Base-by-base conservation (phyloP, 257 asterid species). In the Eustoma russellianum region DNA sequence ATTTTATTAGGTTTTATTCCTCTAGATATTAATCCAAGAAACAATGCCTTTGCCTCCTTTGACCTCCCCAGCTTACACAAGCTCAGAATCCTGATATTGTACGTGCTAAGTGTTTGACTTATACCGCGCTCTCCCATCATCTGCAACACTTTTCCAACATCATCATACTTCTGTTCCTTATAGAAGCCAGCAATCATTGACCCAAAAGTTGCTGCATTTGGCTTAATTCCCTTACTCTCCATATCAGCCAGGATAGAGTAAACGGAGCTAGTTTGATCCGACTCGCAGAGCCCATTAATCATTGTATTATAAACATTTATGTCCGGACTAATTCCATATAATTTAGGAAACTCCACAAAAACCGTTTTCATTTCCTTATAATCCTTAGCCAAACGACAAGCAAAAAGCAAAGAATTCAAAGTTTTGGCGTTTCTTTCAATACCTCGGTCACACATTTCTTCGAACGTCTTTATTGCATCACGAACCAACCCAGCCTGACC, bases 171-270 rank as follows among this genome's bases (percentile, higher is more conserved):
- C 62, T 74, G 77, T 72, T 92, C 95, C 61, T 5, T 56, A 46
- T 88, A 92, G 35, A 92, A 76, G 43, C 99, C 94, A 0, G 77
- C 66, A 8, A 92, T 76, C 58, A 71, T 85, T 8, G 43, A 38
- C 15, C 86, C 77, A 50, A 83, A 83, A 5, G 97, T 80, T 7
- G 76, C 56, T 9, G 33, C 53, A 38, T 74, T 75, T 0, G 97
- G 91, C 63, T 60, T 79, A 8, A 85, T 61, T 0, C 77, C 50
- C 58, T 75, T 85, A 71, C 84, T 76, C 52, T 58, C 78, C 99
- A 92, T 92, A 65, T 88, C 94, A 17, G 77, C 80, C 52, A 92
- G 50, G n/a, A 92, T 34, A 5, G 93, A 73, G 71, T 79, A 79
- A 1, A 80, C 79, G 46, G 75, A 59, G 44, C 55, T 83, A 0